phyloP scores from a whole-genome alignment of 2,329 filamentous ascomycete genomes.

The Venturia effusa region DNA sequence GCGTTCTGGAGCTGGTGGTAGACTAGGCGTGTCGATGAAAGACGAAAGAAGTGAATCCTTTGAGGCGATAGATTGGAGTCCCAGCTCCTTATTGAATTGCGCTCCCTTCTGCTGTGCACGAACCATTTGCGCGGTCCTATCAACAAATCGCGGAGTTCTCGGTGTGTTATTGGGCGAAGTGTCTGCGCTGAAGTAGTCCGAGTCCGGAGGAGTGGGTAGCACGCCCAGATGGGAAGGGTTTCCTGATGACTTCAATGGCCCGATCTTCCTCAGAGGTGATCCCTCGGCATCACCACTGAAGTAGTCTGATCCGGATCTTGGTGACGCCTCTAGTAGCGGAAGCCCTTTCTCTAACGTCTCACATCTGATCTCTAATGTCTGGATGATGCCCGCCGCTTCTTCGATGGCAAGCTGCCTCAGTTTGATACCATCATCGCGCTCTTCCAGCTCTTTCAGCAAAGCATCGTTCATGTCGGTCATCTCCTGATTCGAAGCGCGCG shows the following conservation, averaged over 20 bases:
- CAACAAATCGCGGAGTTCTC: neutral
- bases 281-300: conserved; percentile 10
- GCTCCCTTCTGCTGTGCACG: conserved; percentile 4
- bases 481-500: conserved; percentile 8
- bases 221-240: neutral
- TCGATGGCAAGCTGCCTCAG: conserved; percentile 11
- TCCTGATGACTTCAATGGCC: neutral
- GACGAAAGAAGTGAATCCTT: conserved; percentile 11
- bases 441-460: conserved; percentile 10
- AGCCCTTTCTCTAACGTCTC: neutral
- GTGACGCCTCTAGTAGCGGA: neutral
- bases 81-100: conserved; percentile 9
- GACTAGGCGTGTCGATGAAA: conserved; percentile 6
- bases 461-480: conserved; percentile 11
- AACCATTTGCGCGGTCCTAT: conserved; percentile 1
- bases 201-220: conserved; percentile 7
- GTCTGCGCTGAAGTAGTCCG: conserved; percentile 12
- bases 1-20: neutral
- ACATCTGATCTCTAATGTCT: conserved; percentile 4
- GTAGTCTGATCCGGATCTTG: conserved; percentile 11
- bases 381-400: conserved; percentile 13
- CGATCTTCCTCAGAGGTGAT: neutral
- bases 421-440: conserved; percentile 7
- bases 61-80: conserved; percentile 7
- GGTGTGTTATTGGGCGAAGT: conserved; percentile 8